Percentiles rank a stretch among this genome's conserved stretches.
Evolutionary conservation across 1,284 basidiomycete species (phyloP).

Genomic region (Gomphus bonarii): DNA sequence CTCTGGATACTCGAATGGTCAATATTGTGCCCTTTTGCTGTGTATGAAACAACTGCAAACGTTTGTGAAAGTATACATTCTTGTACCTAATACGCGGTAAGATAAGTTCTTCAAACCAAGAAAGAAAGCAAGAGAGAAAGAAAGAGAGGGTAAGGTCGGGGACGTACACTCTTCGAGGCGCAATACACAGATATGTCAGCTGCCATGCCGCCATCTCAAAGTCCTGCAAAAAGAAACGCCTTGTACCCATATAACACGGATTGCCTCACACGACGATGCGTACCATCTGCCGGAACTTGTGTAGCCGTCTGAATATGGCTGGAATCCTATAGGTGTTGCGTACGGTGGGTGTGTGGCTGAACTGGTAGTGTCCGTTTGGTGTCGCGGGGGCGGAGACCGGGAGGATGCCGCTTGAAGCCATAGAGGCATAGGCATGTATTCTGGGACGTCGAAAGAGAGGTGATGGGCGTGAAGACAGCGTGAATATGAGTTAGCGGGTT

Average conservation of each 20-base stretch:
- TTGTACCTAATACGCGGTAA: slow-evolving; percentile 47
- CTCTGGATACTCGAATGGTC: slow-evolving; percentile 38
- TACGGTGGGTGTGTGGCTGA: slow-evolving; percentile 16
- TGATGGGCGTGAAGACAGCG: neutral
- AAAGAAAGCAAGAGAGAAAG: no score
- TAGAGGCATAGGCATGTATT: slow-evolving; percentile 4
- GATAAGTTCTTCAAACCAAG: slow-evolving; percentile 8
- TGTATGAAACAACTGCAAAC: slow-evolving; percentile 29
- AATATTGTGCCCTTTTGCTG: slow-evolving; percentile 6
- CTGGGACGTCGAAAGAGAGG: slow-evolving; percentile 2
- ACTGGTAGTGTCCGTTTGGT: slow-evolving; percentile 16
- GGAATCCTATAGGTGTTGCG: slow-evolving; percentile 51
- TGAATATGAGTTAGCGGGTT: neutral
- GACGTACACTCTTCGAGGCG: slow-evolving; percentile 86
- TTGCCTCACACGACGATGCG: slow-evolving; percentile 15
- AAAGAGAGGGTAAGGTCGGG: no score
- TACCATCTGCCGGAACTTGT: slow-evolving; percentile 82
- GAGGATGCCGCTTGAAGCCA: slow-evolving; percentile 46
- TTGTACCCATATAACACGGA: neutral
- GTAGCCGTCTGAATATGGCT: slow-evolving; percentile 65
- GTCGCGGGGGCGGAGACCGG: slow-evolving; percentile 35
- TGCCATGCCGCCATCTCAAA: slow-evolving; percentile 94
- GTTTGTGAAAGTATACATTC: slow-evolving; percentile 89
- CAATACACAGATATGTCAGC: slow-evolving; percentile 82
- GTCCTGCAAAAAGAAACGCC: slow-evolving; percentile 71